Evolutionary conservation across 345 rosid species (phyloP).

Genomic region (Pugionium dolabratum): DNA sequence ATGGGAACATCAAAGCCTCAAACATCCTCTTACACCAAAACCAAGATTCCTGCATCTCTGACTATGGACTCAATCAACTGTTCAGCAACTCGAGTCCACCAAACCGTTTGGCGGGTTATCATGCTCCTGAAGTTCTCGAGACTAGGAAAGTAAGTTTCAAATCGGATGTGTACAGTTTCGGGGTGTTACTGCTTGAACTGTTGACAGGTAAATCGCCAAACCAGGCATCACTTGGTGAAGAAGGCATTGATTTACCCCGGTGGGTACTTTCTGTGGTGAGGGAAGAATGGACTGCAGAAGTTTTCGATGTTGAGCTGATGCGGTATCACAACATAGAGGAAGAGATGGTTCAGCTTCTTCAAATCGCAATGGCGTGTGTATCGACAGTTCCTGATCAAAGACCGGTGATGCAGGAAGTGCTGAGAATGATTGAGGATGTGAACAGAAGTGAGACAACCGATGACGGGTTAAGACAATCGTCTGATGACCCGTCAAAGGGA

Average conservation of each 20-base stretch:
- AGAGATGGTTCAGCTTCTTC: slow-evolving; percentile 96
- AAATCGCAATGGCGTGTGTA: slow-evolving; percentile 92
- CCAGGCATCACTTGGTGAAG: slow-evolving; percentile 93
- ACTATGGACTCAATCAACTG: slow-evolving; percentile 81
- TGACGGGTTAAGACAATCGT: slow-evolving; percentile 83
- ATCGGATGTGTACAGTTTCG: slow-evolving; percentile 94
- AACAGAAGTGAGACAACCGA: slow-evolving; percentile 73
- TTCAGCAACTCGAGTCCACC: slow-evolving; percentile 64
- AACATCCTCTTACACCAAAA: slow-evolving; percentile 75
- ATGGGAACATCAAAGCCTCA: slow-evolving; percentile 93
- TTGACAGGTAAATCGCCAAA: slow-evolving; percentile 93
- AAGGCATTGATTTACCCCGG: slow-evolving; percentile 91
- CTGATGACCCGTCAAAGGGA: slow-evolving; percentile 95
- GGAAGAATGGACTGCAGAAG: slow-evolving; percentile 99
- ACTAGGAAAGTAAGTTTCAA: slow-evolving; percentile 74
- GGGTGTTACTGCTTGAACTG: slow-evolving; percentile 79
- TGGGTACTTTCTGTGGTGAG: slow-evolving; percentile 98
- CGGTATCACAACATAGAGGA: slow-evolving; percentile 89
- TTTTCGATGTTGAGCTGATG: slow-evolving; percentile 90
- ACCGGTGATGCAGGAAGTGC: slow-evolving; percentile 78
- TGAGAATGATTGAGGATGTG: slow-evolving; percentile 91
- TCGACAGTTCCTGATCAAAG: slow-evolving; percentile 87
- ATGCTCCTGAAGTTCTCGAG: slow-evolving; percentile 88
- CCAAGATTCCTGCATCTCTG: slow-evolving; percentile 67
- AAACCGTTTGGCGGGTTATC: slow-evolving; percentile 80